These are phyloP conservation scores for Prunus persica DNA, from an alignment of 306 rosid species.

Conservation along the genomic window DNA sequence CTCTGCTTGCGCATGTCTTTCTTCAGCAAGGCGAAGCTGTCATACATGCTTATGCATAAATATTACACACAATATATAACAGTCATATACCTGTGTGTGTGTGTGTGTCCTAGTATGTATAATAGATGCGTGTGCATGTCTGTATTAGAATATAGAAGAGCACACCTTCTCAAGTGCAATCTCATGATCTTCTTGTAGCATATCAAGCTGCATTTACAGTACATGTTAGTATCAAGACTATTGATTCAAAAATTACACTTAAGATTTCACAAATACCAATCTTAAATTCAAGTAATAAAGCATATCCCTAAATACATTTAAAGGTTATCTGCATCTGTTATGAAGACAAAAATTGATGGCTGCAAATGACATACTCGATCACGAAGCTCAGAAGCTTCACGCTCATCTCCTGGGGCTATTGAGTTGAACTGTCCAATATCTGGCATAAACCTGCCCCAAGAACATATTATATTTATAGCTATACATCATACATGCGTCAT, in stretches of 20 bases:
- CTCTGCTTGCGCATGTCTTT: constrained; percentile 78
- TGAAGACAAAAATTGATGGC: constrained; percentile 21
- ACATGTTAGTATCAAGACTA: constrained; percentile 31
- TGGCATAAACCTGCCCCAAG: constrained; percentile 57
- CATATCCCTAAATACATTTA: constrained; percentile 12
- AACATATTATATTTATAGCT: neutral
- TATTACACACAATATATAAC: constrained; percentile 3
- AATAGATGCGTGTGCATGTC: neutral
- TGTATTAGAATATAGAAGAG: neutral
- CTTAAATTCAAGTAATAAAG: constrained; percentile 17
- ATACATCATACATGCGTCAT: neutral
- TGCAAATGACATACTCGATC: constrained; percentile 68
- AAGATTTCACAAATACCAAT: constrained; percentile 18
- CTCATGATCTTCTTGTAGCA: constrained; percentile 87
- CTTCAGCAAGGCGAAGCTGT: constrained; percentile 84
- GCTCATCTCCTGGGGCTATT: constrained; percentile 66
- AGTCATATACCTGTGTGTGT: neutral
- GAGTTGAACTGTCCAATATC: constrained; percentile 53
- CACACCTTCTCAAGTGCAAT: constrained; percentile 63
- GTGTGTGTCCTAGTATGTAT: neutral
- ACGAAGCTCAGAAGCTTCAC: constrained; percentile 92
- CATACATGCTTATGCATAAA: constrained; percentile 28
- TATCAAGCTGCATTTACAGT: constrained; percentile 78
- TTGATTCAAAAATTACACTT: constrained; percentile 4
- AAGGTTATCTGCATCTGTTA: constrained; percentile 6